Base-by-base conservation (phyloP, 768 basidiomycete species). In the Pisolithus marmoratus region DNA sequence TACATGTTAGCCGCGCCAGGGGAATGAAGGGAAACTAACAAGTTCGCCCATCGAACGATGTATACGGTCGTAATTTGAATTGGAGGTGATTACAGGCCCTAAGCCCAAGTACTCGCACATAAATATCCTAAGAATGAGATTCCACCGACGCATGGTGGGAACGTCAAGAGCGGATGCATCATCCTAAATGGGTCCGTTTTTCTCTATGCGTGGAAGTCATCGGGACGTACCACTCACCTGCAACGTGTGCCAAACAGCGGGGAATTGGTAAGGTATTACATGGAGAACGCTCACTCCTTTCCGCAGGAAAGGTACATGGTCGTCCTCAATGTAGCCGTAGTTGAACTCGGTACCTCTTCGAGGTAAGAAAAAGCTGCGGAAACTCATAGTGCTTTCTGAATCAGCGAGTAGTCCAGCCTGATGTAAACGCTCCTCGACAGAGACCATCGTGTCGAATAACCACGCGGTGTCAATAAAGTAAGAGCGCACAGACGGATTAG, bases 391-490 rank as follows among this genome's bases (percentile, higher is more conserved):
- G 19, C 75, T 72, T 5, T 76, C 68, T 0, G 69, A 73, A 50
- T 76, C 78, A 3, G 66, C 67, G 49, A 94, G 84, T 11, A 81
- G 74, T 1, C 84, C 87, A 9, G 74, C 79, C 26, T 80, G 75
- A 0, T 81, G 81, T 22, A 99, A 72, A 29, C 88, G 74, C 22
- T 70, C 63, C 64, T 99, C 95, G n/a, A 79, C 82, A 41, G 78
- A 78, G 4, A 72, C 72, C 65, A 99, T 73, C 4, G 81, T 76
- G 65, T 92, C 87, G 63, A 90, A 94, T 38, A 99, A 72, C 96
- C 96, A 98, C 5, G 86, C 91, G 1, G 96, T 99, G 50, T 93
- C 83, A 6, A 81, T 69, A 68, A 82, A 98, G 61, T 83, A 96
- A 5, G 88, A 92, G 38, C 80, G 81, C 46, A 99, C 85, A 12